A percentile compares a stretch with the other conserved stretches of the same genome.
phyloP scores from a whole-genome alignment of 2,329 filamentous ascomycete genomes.

The Ophiocordyceps unilateralis region DNA sequence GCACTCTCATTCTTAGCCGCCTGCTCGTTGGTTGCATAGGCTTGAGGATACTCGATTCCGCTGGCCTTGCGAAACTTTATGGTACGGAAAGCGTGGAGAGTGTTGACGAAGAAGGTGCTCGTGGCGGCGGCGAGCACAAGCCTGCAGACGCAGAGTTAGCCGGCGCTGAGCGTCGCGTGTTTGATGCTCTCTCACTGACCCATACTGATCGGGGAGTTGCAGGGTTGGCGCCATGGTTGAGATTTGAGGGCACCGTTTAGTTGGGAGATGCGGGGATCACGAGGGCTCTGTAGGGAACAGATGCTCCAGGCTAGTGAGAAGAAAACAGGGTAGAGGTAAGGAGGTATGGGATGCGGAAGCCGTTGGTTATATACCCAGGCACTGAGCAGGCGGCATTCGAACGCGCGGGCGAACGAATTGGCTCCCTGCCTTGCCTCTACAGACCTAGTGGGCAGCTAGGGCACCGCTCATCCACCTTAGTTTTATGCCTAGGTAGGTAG shows the following conservation, averaged over 20 bases:
- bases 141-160: slow-evolving; percentile 18
- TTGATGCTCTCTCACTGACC: slow-evolving; percentile 18
- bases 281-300: not conserved
- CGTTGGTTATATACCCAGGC: not conserved
- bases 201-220: slow-evolving; percentile 30
- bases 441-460: not conserved
- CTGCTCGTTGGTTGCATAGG: slow-evolving; percentile 37
- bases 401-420: not conserved
- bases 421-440: not conserved
- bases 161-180: not conserved
- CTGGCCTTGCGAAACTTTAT: slow-evolving; percentile 30
- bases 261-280: not conserved
- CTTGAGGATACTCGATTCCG: slow-evolving; percentile 36
- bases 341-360: not conserved
- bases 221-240: slow-evolving; percentile 25
- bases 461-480: too few relatives aligned
- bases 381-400: too few relatives aligned
- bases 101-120: slow-evolving; percentile 40
- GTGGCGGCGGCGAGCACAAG: slow-evolving; percentile 42
- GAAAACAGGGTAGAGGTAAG: not conserved
- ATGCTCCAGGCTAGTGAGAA: not conserved
- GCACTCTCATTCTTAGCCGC: slow-evolving; percentile 36
- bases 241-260: not conserved
- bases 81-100: slow-evolving; percentile 31
- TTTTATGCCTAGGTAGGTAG: too few relatives aligned